Evolutionary conservation across 805 yeast genomes (phyloP), one percentile per base, ranked within the genome.

Genomic region (Wickerhamomyces bisporus): DNA sequence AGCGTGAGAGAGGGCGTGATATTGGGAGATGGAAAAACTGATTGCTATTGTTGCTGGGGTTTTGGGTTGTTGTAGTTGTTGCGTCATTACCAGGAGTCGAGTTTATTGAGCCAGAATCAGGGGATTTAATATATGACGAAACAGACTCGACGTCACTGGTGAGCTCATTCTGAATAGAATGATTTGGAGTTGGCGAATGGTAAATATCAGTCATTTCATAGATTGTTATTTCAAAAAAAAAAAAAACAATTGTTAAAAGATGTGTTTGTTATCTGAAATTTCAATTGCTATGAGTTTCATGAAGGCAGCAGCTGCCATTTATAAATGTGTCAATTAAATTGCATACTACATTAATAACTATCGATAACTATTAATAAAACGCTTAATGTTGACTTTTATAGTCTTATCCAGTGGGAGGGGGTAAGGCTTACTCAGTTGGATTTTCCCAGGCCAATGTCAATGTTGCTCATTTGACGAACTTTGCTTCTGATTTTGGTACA

Each of bases 1-100:
- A 71, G 34, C 86, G 66, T 0, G 86, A 79, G 16, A 75, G 52
- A 0, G 83, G 81, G 31, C 85, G 65, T 1, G 85, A 75, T 5
- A 58, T 48, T n/a, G 57, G 42, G 4, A 44, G 12, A 4, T 20
- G 10, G 16, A 20, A 21, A 3, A 19, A 8, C 6, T 15, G 16
- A 9, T 30, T 33, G 15, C n/a, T 6, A 16, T 19, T 30, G n/a
- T 19, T 20, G n/a, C n/a, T n/a, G n/a, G n/a, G n/a, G n/a, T 13
- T 30, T 30, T 5, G 14, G 8, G 25, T 20, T 30, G 32, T 18
- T 26, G n/a, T 26, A n/a, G 13, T 26, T 26, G 28, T 12, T 26
- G 28, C 15, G 7, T 26, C 28, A 26, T 11, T 12, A n/a, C n/a
- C 28, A 12, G n/a, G 7, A n/a, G 28, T 26, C 7, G 20, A 13